phyloP scores from a whole-genome alignment of 129 eudicot genomes.

The Dittrichia graveolens region DNA sequence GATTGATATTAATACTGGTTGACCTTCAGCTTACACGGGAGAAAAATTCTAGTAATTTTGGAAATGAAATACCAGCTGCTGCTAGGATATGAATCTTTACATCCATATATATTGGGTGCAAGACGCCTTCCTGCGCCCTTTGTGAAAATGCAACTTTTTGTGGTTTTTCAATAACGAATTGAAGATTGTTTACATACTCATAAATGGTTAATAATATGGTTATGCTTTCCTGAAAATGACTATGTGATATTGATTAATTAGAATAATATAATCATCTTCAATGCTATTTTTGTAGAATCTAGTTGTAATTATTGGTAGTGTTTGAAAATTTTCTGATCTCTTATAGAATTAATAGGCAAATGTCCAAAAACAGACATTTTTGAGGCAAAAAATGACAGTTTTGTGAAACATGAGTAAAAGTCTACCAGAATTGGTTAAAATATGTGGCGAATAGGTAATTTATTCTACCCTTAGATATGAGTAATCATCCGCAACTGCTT shows the following conservation, averaged over 20 bases:
- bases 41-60: neutral
- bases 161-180: neutral
- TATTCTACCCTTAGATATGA: no score
- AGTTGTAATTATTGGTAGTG: neutral
- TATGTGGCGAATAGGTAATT: neutral
- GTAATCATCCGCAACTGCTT: neutral
- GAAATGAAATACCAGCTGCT: neutral
- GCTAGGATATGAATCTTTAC: neutral
- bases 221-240: neutral
- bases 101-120: conserved; percentile 4
- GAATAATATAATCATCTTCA: neutral
- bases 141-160: neutral
- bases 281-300: neutral
- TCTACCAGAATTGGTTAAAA: neutral
- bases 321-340: neutral
- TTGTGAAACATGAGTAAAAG: neutral
- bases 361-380: neutral
- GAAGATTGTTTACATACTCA: conserved; percentile 7
- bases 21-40: neutral
- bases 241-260: neutral
- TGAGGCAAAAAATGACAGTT: neutral
- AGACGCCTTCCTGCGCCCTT: neutral
- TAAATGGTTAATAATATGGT: conserved; percentile 3
- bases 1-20: neutral
- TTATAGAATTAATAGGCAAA: neutral